phyloP scores from a whole-genome alignment of 805 yeast species.

The Suhomyces kilbournensis region DNA sequence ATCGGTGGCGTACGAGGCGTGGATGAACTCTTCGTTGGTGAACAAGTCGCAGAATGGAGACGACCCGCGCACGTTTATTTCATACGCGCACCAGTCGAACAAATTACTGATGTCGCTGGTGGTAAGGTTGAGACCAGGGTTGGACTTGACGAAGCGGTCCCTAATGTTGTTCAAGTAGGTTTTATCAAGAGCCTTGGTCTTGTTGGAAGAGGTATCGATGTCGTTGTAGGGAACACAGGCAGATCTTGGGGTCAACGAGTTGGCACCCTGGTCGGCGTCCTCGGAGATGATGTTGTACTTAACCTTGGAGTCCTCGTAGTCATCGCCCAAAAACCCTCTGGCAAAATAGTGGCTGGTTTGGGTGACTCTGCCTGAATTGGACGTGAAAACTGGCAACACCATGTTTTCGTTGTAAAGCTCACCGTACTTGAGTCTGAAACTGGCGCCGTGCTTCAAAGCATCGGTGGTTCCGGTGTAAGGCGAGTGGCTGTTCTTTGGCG shows the following conservation, averaged over 20 bases:
- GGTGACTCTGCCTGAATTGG: conserved; percentile 54
- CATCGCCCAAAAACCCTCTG: conserved; percentile 54
- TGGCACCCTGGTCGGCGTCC: conserved; percentile 23
- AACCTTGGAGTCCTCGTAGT: conserved; percentile 29
- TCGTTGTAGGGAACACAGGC: conserved; percentile 19
- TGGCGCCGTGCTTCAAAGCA: conserved; percentile 48
- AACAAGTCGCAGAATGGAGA: conserved; percentile 68
- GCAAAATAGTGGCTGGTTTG: conserved; percentile 56
- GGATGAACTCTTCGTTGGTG: conserved; percentile 64
- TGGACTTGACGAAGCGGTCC: conserved; percentile 51
- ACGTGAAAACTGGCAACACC: conserved; percentile 50
- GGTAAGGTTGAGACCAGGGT: conserved; percentile 54
- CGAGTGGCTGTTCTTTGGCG: conserved; percentile 39
- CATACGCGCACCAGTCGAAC: conserved; percentile 70
- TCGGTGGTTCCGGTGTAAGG: conserved; percentile 53
- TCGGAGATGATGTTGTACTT: conserved; percentile 47
- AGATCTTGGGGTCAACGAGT: conserved; percentile 28
- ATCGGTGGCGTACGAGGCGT: conserved; percentile 59
- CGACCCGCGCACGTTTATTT: conserved; percentile 63
- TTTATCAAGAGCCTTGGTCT: conserved; percentile 27
- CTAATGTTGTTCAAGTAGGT: conserved; percentile 53
- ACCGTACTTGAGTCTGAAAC: conserved; percentile 48
- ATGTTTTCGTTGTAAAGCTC: conserved; percentile 38
- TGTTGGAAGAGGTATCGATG: conserved; percentile 10
- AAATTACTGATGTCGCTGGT: conserved; percentile 49